Percentiles rank a stretch among this genome's conserved stretches.
Conservation (phyloP, 1,284 basidiomycete species). For the Ganoderma leucocontextum region DNA sequence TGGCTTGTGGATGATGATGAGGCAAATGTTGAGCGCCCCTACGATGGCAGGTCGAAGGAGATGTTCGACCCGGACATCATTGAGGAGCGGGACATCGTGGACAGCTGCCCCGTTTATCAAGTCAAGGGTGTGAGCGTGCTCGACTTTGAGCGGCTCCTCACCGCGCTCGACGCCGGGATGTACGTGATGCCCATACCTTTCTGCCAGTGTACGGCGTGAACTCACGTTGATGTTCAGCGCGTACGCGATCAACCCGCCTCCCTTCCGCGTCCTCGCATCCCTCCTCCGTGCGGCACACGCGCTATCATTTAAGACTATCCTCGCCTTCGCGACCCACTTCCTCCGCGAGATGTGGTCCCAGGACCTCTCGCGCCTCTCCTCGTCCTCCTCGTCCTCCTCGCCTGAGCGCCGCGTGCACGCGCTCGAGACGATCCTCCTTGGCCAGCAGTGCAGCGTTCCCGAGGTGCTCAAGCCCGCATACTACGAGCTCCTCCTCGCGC, state of each 20-base stretch:
- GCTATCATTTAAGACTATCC: conserved; percentile 37
- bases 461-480: conserved; percentile 46
- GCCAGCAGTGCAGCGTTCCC: conserved; percentile 40
- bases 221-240: conserved; percentile 27
- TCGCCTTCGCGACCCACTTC: conserved; percentile 37
- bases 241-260: conserved; percentile 36
- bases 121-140: conserved; percentile 33
- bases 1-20: conserved; percentile 1
- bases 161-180: conserved; percentile 47
- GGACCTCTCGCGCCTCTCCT: conserved; percentile 26
- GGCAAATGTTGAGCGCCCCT: background rate
- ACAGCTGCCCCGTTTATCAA: conserved; percentile 42
- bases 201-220: background rate
- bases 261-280: conserved; percentile 39
- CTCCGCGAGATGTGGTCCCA: conserved; percentile 43
- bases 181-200: conserved; percentile 32
- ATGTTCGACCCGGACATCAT: background rate
- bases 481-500: conserved; percentile 47
- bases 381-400: background rate
- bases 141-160: conserved; percentile 47
- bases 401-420: conserved; percentile 35
- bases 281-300: conserved; percentile 43
- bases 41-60: conserved; percentile 3
- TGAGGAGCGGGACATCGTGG: conserved; percentile 31
- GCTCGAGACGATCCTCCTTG: conserved; percentile 42